These are phyloP conservation scores for Neophaeococcomyces aloes DNA, from an alignment of 2,329 filamentous ascomycete species.

Conservation along the genomic window DNA sequence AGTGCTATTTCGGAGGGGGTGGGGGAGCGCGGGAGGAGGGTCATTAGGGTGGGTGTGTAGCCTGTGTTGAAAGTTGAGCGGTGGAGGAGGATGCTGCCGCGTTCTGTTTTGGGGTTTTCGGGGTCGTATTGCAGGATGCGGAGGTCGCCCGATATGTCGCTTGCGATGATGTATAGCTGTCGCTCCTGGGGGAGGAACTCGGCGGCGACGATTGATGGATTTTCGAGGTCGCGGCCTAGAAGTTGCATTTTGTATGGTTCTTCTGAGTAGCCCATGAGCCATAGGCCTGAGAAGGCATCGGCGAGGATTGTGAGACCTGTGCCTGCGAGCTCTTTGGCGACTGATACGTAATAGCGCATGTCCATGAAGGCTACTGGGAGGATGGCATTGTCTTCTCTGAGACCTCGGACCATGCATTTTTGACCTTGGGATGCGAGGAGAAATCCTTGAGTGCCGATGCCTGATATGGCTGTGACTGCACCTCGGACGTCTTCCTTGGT, in stretches of 20 bases:
- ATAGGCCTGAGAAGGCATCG: slow-evolving; percentile 85
- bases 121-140: slow-evolving; percentile 91
- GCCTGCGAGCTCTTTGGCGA: slow-evolving; percentile 69
- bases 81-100: slow-evolving; percentile 77
- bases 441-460: slow-evolving; percentile 76
- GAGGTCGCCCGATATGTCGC: slow-evolving; percentile 74
- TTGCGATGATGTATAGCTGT: slow-evolving; percentile 69
- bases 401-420: slow-evolving; percentile 90
- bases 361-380: slow-evolving; percentile 95
- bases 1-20: slow-evolving; percentile 32
- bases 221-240: slow-evolving; percentile 74
- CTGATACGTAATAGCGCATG: slow-evolving; percentile 85
- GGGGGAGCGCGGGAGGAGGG: slow-evolving; percentile 61
- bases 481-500: slow-evolving; percentile 87
- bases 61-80: slow-evolving; percentile 80
- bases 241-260: slow-evolving; percentile 93
- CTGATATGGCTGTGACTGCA: slow-evolving; percentile 75
- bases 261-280: slow-evolving; percentile 93
- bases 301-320: slow-evolving; percentile 81
- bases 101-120: slow-evolving; percentile 86
- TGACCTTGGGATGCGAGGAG: slow-evolving; percentile 87
- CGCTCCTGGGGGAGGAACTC: slow-evolving; percentile 67
- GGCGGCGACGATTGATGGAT: slow-evolving; percentile 66
- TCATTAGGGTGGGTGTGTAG: slow-evolving; percentile 63
- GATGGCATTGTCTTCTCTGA: slow-evolving; percentile 89